Percentiles rank a stretch among this genome's conserved stretches.
These are phyloP conservation scores for Phaeosphaeriaceae sp. DNA, from an alignment of 2,329 filamentous ascomycete species.

Conservation along the genomic window DNA sequence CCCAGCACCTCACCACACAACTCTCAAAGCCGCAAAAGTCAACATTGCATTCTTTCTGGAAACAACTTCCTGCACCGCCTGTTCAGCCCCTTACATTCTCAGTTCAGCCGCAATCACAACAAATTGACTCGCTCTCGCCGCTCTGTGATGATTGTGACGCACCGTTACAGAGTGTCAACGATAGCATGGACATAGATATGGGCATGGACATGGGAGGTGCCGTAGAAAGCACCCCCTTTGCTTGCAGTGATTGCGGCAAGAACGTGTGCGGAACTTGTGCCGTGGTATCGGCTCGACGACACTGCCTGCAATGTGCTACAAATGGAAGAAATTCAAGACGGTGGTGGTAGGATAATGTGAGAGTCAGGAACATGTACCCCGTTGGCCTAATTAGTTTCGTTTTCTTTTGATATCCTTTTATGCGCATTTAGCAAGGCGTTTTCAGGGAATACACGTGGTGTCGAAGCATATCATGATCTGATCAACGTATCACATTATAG, in stretches of 20 bases:
- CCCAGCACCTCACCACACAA: slow-evolving; percentile 9
- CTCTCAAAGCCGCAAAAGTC: slow-evolving; percentile 47
- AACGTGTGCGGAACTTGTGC: slow-evolving; percentile 53
- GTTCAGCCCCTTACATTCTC: slow-evolving; percentile 28
- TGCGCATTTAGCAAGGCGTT: no score
- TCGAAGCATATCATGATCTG: no score
- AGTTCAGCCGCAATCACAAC: slow-evolving; percentile 15
- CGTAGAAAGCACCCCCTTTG: slow-evolving; percentile 35
- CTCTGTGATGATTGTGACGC: slow-evolving; percentile 56
- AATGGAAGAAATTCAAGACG: slow-evolving; percentile 13
- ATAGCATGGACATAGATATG: slow-evolving; percentile 49
- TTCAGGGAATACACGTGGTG: no score
- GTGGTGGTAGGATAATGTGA: slow-evolving; percentile 8
- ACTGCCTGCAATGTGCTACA: slow-evolving; percentile 52
- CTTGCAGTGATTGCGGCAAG: slow-evolving; percentile 48
- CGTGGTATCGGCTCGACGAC: slow-evolving; percentile 44
- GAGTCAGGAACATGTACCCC: no score
- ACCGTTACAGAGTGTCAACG: slow-evolving; percentile 31
- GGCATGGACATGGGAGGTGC: slow-evolving; percentile 41
- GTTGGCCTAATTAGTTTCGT: no score
- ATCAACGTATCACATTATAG: no score
- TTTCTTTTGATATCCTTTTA: no score
- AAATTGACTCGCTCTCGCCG: slow-evolving; percentile 14
- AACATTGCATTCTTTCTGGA: slow-evolving; percentile 58
- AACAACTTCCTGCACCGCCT: slow-evolving; percentile 43